These are phyloP conservation scores for Lobosporangium transversale DNA, from an alignment of 192 early-diverging fungal species.

Conservation along the genomic window DNA sequence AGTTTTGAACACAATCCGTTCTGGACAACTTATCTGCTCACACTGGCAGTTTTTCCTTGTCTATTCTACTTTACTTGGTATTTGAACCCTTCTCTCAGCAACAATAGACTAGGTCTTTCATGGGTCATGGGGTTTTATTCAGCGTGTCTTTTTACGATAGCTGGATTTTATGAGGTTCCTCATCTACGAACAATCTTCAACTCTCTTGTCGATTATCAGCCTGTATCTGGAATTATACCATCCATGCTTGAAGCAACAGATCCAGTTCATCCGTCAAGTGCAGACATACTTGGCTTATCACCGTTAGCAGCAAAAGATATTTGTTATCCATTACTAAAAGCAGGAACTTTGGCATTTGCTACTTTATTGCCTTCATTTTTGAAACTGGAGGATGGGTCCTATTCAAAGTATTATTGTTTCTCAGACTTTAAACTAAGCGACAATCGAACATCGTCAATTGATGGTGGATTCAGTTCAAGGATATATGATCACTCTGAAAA, in stretches of 20 bases:
- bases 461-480: too few species aligned
- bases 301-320: conserved; percentile 3
- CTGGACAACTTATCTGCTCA: conserved; percentile 36
- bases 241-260: background rate
- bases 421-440: conserved; percentile 15
- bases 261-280: background rate
- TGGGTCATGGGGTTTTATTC: conserved; percentile 48
- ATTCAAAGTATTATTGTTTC: conserved; percentile 37
- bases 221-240: background rate
- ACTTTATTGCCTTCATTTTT: conserved; percentile 30
- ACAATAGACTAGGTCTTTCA: conserved; percentile 45
- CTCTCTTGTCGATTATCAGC: conserved; percentile 26
- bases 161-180: conserved; percentile 34
- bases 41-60: conserved; percentile 26
- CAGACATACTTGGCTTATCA: too few species aligned
- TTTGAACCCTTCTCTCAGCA: conserved; percentile 39
- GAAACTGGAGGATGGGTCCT: conserved; percentile 12
- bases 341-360: conserved; percentile 4
- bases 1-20: conserved; percentile 30
- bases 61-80: conserved; percentile 46
- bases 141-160: conserved; percentile 26
- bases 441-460: background rate
- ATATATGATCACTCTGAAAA: too few species aligned
- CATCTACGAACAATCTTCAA: conserved; percentile 42
- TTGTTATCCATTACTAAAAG: conserved; percentile 24